Evolutionary conservation across 257 asterid genomes (phyloP), one percentile per base, ranked within the genome.

Genomic region (Lantana camara): DNA sequence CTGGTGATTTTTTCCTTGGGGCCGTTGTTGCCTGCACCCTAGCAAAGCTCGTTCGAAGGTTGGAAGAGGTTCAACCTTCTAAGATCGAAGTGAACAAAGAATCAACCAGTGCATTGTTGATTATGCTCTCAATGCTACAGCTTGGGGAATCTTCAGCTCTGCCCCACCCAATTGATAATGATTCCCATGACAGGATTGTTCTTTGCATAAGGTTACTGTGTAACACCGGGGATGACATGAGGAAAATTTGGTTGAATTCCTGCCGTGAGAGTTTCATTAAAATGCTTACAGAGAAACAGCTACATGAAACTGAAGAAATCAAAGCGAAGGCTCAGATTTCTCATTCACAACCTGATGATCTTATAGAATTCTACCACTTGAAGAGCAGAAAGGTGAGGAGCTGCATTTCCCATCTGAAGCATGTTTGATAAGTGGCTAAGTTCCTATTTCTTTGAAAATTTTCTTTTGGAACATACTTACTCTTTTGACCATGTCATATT

Each of bases 1-100:
- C 90, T 52, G 98, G 98, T 37, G 98, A 91, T 63, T 91, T 91
- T 79, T 91, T 86, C 75, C 95, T 91, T 46, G 98, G 91, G 69
- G 98, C 96, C 41, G 95, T 88, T 77, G 77, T 91, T 69, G 84
- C 91, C 35, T 86, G 88, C 82, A 88, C 98, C 63, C 73, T 91
- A n/a, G 85, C 98, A 23, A 91, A 88, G 86, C 91, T 91, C 27
- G 61, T 74, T 72, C 73, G 88, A 63, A 86, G 98, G 71, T 63
- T 91, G 81, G 96, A 88, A 73, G 98, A 91, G 78, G 96, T 91
- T 77, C 98, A 91, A 70, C 77, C 94, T 20, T 88, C 87, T 12
- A 88, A 81, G 64, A 41, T 68, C 58, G 96, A 91, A 73, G 90
- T 91, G 73, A 91, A 91, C 78, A 86, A 86, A 75, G 88, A 85